A percentile compares a stretch with the other conserved stretches of the same genome.
phyloP scores from a whole-genome alignment of 2,329 filamentous ascomycete genomes.

The Claviceps africana region DNA sequence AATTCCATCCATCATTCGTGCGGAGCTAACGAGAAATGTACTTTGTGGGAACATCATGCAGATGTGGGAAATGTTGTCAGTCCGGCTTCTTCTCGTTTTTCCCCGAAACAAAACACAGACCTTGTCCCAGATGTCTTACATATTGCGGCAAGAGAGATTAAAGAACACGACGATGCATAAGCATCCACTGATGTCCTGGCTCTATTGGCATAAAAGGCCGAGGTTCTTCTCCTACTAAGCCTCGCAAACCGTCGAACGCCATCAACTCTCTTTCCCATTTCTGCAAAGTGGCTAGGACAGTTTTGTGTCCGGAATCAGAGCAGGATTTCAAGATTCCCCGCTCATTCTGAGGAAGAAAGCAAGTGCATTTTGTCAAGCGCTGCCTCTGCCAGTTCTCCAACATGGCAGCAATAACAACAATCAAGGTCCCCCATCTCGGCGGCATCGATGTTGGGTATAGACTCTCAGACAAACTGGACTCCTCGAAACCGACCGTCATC shows the following conservation, averaged over 20 bases:
- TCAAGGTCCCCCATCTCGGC: constrained; percentile 33
- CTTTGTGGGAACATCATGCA: background rate
- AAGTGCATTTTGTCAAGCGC: background rate
- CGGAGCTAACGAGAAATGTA: background rate
- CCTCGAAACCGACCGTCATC: constrained; percentile 35
- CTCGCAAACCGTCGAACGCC: background rate
- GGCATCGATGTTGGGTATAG: constrained; percentile 33
- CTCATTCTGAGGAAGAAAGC: background rate
- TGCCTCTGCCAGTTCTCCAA: background rate
- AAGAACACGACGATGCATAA: background rate
- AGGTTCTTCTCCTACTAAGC: background rate
- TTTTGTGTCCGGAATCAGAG: background rate
- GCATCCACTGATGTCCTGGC: background rate
- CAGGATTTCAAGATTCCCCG: background rate
- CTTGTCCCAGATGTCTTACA: background rate
- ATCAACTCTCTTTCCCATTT: background rate
- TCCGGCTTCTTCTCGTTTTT: no score
- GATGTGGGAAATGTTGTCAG: background rate
- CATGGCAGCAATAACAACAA: constrained; percentile 26
- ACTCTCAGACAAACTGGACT: constrained; percentile 30
- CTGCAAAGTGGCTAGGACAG: no score
- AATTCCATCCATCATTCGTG: background rate
- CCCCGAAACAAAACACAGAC: background rate
- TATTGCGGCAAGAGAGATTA: background rate
- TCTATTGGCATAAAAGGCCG: background rate